Evolutionary conservation across 441 rosid genomes (phyloP), one percentile per base, ranked within the genome.

Genomic region (Gossypium davidsonii): DNA sequence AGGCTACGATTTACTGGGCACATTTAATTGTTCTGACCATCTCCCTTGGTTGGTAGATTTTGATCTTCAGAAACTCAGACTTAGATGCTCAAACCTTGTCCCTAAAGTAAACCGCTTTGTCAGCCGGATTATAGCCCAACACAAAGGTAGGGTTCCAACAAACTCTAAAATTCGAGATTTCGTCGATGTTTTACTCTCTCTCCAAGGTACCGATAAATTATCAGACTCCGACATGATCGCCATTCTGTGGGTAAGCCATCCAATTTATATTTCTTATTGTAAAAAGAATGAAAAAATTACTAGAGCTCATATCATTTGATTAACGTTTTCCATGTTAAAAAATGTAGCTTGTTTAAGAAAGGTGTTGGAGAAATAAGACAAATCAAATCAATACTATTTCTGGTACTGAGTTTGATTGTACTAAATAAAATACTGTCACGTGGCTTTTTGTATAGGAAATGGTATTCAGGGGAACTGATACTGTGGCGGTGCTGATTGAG

Each of bases 1-100:
- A 83, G 98, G 98, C 23, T 93, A 91, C 72, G 89, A 90, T n/a
- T 71, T 93, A 42, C 67, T 93, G 14, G 97, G 98, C 28, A 82
- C 76, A 3, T 77, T 93, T 20, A 90, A 91, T 25, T 93, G 96
- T 96, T 76, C 90, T 2, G 98, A 93, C 82, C 92, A 91, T 74
- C 90, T 93, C 63, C 82, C 90, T 8, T 93, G 94, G 90, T 44
- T 93, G 26, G 79, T 85, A 11, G 87, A 82, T 61, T 83, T 90
- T 28, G 98, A 91, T 78, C 86, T 86, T 25, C 97, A 91, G 74
- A 91, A 85, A 78, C 82, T 91, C 78, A 84, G 91, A 74, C 80
- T 71, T 62, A 85, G 94, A 68, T 93, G 98, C 84, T 84, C 95
- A 5, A 73, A 72, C 52, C 90, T 93, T 14, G 91, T 87, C 17